phyloP scores from a whole-genome alignment of 2,329 filamentous ascomycete genomes.

The Sarocladiaceae sp. region DNA sequence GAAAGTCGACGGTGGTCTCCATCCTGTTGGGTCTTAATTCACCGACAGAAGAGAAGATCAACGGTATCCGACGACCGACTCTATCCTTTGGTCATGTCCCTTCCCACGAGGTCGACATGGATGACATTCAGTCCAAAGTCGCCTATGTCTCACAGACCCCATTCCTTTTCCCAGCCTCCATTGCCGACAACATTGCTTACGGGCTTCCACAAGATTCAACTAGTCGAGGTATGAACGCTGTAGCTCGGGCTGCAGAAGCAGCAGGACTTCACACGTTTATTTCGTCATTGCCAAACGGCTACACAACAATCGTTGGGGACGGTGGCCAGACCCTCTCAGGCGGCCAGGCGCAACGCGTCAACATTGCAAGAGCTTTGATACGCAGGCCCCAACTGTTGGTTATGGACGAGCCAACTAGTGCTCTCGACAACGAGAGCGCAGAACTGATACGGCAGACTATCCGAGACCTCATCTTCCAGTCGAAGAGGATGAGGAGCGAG shows the following conservation, averaged over 20 bases:
- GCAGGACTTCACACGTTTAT: slow-evolving; percentile 75
- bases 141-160: slow-evolving; percentile 66
- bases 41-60: slow-evolving; percentile 18
- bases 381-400: slow-evolving; percentile 67
- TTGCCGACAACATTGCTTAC: slow-evolving; percentile 78
- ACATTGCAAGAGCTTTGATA: slow-evolving; percentile 73
- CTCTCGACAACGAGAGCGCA: slow-evolving; percentile 66
- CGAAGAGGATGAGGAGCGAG: slow-evolving; percentile 17
- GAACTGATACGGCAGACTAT: slow-evolving; percentile 59
- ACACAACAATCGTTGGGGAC: slow-evolving; percentile 66
- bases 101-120: slow-evolving; percentile 52
- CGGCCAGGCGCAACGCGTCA: slow-evolving; percentile 76
- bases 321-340: slow-evolving; percentile 69
- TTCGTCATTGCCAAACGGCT: slow-evolving; percentile 52
- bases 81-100: slow-evolving; percentile 55
- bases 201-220: slow-evolving; percentile 55
- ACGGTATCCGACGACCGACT: slow-evolving; percentile 16
- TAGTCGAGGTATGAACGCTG: slow-evolving; percentile 35
- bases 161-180: slow-evolving; percentile 68
- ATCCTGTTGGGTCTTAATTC: slow-evolving; percentile 68
- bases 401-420: slow-evolving; percentile 81
- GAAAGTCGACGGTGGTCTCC: slow-evolving; percentile 78
- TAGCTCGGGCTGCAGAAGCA: slow-evolving; percentile 46
- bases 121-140: slow-evolving; percentile 53
- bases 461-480: slow-evolving; percentile 32